Evolutionary conservation across 148 eudicot species (phyloP).

Genomic region (Polygonum aviculare): DNA sequence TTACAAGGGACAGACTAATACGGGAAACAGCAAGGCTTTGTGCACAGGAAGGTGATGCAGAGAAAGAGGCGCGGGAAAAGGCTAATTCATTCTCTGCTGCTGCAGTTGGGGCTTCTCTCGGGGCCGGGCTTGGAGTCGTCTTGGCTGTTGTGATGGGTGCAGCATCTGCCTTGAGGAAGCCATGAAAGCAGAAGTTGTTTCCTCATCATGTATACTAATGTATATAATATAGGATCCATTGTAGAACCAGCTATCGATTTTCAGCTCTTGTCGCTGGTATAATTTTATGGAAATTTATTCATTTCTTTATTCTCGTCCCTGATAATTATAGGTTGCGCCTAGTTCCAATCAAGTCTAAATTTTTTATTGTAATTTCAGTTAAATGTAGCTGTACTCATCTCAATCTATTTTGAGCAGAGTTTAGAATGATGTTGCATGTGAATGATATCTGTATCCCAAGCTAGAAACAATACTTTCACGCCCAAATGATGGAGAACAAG

Average conservation of each 20-base stretch:
- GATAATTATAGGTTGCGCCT: neutral
- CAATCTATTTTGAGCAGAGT: neutral
- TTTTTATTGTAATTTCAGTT: neutral
- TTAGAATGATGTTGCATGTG: neutral
- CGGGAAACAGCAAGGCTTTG: constrained; percentile 48
- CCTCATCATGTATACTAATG: neutral
- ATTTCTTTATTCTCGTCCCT: neutral
- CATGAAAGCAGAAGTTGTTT: constrained; percentile 22
- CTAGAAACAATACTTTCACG: neutral
- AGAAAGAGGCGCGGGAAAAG: constrained; percentile 47
- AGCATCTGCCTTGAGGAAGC: constrained; percentile 94
- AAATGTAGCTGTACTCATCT: neutral
- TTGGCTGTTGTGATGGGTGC: constrained; percentile 98
- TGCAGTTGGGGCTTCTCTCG: constrained; percentile 83
- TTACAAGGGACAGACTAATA: constrained; percentile 56
- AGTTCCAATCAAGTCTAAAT: neutral
- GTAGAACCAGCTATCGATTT: neutral
- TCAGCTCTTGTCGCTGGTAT: neutral
- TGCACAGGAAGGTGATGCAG: constrained; percentile 34
- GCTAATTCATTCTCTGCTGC: constrained; percentile 64
- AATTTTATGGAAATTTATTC: neutral
- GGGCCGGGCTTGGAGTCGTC: constrained; percentile 89
- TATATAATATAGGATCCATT: neutral
- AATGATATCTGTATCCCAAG: constrained; percentile 1
- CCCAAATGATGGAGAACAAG: neutral